These are phyloP conservation scores for Fusarium brevicatenulatum DNA, from an alignment of 2,329 filamentous ascomycete genomes.

Conservation along the genomic window DNA sequence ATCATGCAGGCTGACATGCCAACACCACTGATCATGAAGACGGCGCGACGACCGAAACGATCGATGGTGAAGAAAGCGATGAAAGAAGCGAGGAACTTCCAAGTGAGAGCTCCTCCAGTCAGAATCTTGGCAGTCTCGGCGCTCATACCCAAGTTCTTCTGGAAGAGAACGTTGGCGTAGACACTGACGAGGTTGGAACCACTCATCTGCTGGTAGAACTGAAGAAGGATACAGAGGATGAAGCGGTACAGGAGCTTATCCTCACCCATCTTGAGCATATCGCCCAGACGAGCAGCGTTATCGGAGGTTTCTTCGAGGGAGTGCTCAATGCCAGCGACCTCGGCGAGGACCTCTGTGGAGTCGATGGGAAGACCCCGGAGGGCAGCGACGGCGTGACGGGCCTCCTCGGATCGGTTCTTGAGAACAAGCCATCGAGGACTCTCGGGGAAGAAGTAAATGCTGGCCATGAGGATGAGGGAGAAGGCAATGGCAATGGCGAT, in stretches of 20 bases:
- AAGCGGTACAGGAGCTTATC: constrained; percentile 61
- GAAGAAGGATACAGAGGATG: constrained; percentile 45
- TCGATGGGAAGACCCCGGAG: constrained; percentile 53
- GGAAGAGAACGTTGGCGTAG: constrained; percentile 46
- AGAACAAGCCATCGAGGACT: constrained; percentile 52
- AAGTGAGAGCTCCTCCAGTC: constrained; percentile 43
- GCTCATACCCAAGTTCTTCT: constrained; percentile 40
- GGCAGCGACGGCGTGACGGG: constrained; percentile 48
- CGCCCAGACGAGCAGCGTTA: constrained; percentile 51
- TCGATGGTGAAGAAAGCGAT: constrained; percentile 46
- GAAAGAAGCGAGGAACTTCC: constrained; percentile 48
- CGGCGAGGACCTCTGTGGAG: constrained; percentile 51
- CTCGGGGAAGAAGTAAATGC: constrained; percentile 51
- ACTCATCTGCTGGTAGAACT: constrained; percentile 47
- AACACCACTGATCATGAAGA: constrained; percentile 41
- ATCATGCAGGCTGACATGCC: constrained; percentile 45
- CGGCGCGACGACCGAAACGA: constrained; percentile 42
- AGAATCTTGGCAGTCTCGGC: constrained; percentile 40
- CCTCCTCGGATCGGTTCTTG: constrained; percentile 47
- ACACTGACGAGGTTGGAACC: constrained; percentile 45
- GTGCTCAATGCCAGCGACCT: constrained; percentile 59
- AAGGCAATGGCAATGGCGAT: constrained; percentile 50
- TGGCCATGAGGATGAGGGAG: constrained; percentile 47
- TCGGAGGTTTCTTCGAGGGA: constrained; percentile 56
- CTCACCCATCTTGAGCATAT: constrained; percentile 60